phyloP scores from a whole-genome alignment of 2,329 filamentous ascomycete genomes.

The Aspergillus latus region DNA sequence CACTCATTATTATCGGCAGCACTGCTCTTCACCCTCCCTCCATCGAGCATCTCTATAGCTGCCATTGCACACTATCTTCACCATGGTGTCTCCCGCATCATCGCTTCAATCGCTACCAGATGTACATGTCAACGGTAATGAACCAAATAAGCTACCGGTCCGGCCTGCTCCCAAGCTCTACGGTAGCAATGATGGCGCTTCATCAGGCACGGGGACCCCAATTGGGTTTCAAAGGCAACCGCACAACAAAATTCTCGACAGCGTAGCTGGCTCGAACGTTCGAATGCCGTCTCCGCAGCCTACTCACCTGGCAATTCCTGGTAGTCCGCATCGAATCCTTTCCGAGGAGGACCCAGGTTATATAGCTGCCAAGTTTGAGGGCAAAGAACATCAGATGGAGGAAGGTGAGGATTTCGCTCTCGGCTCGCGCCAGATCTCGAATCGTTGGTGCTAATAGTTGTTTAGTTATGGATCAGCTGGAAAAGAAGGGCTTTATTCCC shows the following conservation, averaged over 20 bases:
- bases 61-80: conserved; percentile 4
- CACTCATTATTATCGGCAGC: conserved; percentile 3
- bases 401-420: conserved; percentile 56
- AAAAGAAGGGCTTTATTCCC: conserved; percentile 82
- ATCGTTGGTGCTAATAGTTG: neutral
- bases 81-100: conserved; percentile 34
- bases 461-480: conserved; percentile 75
- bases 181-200: conserved; percentile 32
- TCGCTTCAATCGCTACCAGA: conserved; percentile 29
- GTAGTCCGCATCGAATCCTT: conserved; percentile 65
- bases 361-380: conserved; percentile 88
- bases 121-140: conserved; percentile 30
- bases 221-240: conserved; percentile 44
- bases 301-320: conserved; percentile 75
- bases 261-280: conserved; percentile 52
- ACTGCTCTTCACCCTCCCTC: neutral
- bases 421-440: neutral
- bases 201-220: conserved; percentile 41
- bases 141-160: conserved; percentile 27
- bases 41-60: conserved; percentile 1
- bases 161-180: conserved; percentile 35
- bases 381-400: conserved; percentile 88
- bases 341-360: conserved; percentile 92
- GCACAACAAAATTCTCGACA: conserved; percentile 60
- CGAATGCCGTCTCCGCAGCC: conserved; percentile 83